Conservation (phyloP, 2,329 filamentous ascomycete species). For the Neonectria magnoliae region DNA sequence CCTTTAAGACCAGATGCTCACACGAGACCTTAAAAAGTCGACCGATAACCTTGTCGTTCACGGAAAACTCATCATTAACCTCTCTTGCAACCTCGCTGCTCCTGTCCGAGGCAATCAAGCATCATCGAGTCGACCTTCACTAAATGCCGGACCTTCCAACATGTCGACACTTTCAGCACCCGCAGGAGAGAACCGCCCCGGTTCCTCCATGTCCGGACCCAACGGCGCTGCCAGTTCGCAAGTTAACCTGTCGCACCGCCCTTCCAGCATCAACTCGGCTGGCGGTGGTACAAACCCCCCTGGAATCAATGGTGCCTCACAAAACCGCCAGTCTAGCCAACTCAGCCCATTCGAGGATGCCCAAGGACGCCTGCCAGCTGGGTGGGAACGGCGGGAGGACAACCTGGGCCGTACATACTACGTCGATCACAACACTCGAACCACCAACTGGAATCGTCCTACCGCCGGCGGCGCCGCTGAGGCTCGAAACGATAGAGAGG, state of each 20-base stretch:
- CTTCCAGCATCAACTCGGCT: slow-evolving; percentile 58
- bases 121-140: slow-evolving; percentile 57
- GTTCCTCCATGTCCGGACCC: slow-evolving; percentile 62
- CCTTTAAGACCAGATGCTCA: slow-evolving; percentile 91
- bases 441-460: slow-evolving; percentile 95
- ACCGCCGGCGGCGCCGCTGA: slow-evolving; percentile 81
- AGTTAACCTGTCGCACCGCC: slow-evolving; percentile 56
- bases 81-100: slow-evolving; percentile 86
- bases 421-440: slow-evolving; percentile 96
- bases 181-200: slow-evolving; percentile 59
- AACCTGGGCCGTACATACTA: slow-evolving; percentile 96
- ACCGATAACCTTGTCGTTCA: slow-evolving; percentile 98
- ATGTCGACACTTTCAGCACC: slow-evolving; percentile 56
- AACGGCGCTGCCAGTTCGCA: slow-evolving; percentile 58
- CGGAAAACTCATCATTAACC: slow-evolving; percentile 95
- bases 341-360: slow-evolving; percentile 96
- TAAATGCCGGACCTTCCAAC: slow-evolving; percentile 57
- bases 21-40: slow-evolving; percentile 94
- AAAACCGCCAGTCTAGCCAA: slow-evolving; percentile 49
- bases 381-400: slow-evolving; percentile 96
- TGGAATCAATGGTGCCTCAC: slow-evolving; percentile 45
- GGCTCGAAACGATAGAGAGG: slow-evolving; percentile 79
- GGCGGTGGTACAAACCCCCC: slow-evolving; percentile 33
- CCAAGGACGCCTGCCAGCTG: slow-evolving; percentile 90
- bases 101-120: slow-evolving; percentile 67